Evolutionary conservation across 768 basidiomycete species (phyloP).

Genomic region (Hypholoma sublateritium): DNA sequence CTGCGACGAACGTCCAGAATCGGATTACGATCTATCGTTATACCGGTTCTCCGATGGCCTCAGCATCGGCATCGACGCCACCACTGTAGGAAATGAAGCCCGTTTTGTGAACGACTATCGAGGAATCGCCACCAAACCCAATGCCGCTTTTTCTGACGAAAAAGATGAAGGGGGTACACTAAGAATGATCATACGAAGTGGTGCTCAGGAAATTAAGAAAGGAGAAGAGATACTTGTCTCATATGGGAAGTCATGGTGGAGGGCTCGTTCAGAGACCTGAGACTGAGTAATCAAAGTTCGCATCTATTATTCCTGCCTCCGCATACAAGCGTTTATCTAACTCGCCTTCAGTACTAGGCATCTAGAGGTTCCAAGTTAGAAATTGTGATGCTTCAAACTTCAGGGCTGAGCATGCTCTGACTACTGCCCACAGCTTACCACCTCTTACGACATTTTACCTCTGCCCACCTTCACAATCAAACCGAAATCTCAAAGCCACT

Average conservation of each 20-base stretch:
- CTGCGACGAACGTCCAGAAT: constrained; percentile 64
- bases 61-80: constrained; percentile 79
- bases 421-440: too few relatives aligned
- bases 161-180: constrained; percentile 57
- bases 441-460: too few relatives aligned
- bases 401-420: too few relatives aligned
- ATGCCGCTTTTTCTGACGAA: constrained; percentile 67
- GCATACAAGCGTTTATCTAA: background rate
- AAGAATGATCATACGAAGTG: constrained; percentile 77
- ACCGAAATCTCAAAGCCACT: too few relatives aligned
- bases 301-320: background rate
- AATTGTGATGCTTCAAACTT: too few relatives aligned
- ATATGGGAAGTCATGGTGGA: constrained; percentile 90
- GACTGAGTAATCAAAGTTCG: background rate
- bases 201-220: constrained; percentile 57
- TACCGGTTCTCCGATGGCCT: constrained; percentile 54
- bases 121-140: constrained; percentile 67
- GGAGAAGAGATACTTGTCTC: constrained; percentile 86
- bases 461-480: too few relatives aligned
- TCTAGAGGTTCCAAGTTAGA: too few relatives aligned
- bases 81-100: constrained; percentile 77
- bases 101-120: constrained; percentile 92
- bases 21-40: constrained; percentile 91
- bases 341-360: background rate
- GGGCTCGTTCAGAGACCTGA: constrained; percentile 32